Evolutionary conservation across 768 basidiomycete species (phyloP).

Genomic region (Pulveroboletus sp.): DNA sequence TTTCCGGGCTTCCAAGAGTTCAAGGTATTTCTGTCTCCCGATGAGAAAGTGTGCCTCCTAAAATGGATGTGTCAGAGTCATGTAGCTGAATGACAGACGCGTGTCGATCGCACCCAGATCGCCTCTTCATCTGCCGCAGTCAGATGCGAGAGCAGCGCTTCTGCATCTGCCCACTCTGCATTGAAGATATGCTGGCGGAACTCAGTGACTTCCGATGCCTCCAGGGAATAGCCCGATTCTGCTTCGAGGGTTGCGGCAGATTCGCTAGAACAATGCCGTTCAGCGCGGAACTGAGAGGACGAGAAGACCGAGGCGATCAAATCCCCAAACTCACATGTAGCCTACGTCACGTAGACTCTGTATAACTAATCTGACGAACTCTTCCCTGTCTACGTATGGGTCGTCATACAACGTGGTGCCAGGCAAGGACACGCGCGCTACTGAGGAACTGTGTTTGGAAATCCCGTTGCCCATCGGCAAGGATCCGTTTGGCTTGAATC

Average conservation of each 20-base stretch:
- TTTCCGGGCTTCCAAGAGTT: slow-evolving; percentile 78
- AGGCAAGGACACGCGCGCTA: slow-evolving; percentile 62
- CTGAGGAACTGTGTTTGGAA: slow-evolving; percentile 43
- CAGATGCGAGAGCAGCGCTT: slow-evolving; percentile 60
- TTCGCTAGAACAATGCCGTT: slow-evolving; percentile 50
- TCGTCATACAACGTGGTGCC: slow-evolving; percentile 77
- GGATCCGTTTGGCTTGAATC: slow-evolving; percentile 34
- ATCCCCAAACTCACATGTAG: slow-evolving; percentile 50
- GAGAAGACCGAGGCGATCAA: slow-evolving; percentile 9
- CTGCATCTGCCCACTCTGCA: slow-evolving; percentile 78
- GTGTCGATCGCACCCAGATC: slow-evolving; percentile 53
- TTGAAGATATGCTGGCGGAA: slow-evolving; percentile 79
- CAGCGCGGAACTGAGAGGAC: slow-evolving; percentile 4
- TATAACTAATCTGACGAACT: slow-evolving; percentile 84
- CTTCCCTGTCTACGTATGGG: slow-evolving; percentile 78
- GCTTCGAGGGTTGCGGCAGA: slow-evolving; percentile 85
- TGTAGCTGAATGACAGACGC: slow-evolving; percentile 3
- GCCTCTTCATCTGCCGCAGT: slow-evolving; percentile 67
- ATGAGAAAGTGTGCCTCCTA: slow-evolving; percentile 86
- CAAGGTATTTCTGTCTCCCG: slow-evolving; percentile 93
- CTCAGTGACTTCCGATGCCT: slow-evolving; percentile 68
- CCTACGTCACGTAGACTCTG: slow-evolving; percentile 90
- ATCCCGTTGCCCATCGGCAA: slow-evolving; percentile 47
- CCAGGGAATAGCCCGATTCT: slow-evolving; percentile 88
- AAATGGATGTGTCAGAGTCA: slow-evolving; percentile 21